Conservation (phyloP, 2,329 filamentous ascomycete genomes). For the Colletotrichum trifolii region DNA sequence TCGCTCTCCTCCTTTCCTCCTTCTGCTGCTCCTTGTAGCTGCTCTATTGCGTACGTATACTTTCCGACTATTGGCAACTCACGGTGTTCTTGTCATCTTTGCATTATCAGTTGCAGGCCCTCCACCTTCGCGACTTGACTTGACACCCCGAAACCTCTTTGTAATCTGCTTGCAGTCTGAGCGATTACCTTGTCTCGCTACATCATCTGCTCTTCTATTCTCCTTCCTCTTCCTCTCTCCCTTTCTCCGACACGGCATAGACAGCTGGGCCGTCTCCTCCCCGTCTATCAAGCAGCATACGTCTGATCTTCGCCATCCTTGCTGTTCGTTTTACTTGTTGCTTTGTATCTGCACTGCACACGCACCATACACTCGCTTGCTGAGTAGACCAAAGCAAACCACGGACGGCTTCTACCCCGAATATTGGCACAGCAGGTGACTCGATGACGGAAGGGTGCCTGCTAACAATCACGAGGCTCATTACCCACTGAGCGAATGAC, state of each 20-base stretch:
- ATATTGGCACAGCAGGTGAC: slow-evolving; percentile 25
- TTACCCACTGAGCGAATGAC: slow-evolving; percentile 33
- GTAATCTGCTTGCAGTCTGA: slow-evolving; percentile 4
- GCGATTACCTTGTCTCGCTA: background rate
- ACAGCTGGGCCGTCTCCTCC: background rate
- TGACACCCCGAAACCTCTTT: background rate
- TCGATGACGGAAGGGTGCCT: slow-evolving; percentile 35
- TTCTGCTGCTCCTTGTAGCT: background rate
- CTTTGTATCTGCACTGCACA: slow-evolving; percentile 10
- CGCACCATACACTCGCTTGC: background rate
- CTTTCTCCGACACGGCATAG: background rate
- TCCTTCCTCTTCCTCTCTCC: slow-evolving; percentile 1
- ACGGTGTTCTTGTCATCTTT: slow-evolving; percentile 16
- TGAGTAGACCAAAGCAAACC: too few relatives aligned
- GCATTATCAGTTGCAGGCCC: slow-evolving; percentile 28
- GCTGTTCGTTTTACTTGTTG: slow-evolving; percentile 10
- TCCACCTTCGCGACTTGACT: slow-evolving; percentile 16
- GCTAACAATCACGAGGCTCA: slow-evolving; percentile 33
- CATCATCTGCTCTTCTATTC: background rate
- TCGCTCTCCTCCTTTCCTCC: background rate
- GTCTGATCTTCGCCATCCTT: slow-evolving; percentile 29
- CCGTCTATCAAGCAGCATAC: slow-evolving; percentile 18
- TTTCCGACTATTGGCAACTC: too few relatives aligned
- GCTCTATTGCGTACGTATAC: too few relatives aligned
- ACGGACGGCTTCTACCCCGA: background rate